phyloP scores from a whole-genome alignment of 495 filamentous ascomycete genomes.

The Darksidea phi region DNA sequence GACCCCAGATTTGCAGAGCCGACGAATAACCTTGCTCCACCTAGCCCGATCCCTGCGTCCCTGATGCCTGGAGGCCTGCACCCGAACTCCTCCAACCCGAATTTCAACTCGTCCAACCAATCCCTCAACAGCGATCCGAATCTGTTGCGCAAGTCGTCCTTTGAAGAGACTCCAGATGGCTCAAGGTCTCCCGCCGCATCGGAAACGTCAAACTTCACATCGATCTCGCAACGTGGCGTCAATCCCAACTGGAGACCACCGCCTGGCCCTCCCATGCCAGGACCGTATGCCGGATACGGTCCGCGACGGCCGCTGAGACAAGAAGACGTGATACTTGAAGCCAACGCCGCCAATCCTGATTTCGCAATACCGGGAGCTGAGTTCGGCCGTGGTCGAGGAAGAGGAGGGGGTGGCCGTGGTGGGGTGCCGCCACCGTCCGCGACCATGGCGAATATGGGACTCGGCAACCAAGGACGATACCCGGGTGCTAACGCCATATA shows the following conservation, averaged over 20 bases:
- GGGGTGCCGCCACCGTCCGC: neutral
- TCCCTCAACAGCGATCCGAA: conserved; percentile 20
- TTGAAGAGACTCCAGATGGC: conserved; percentile 64
- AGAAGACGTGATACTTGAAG: conserved; percentile 36
- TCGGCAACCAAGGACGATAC: conserved; percentile 32
- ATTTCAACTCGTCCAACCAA: conserved; percentile 25
- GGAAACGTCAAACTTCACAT: conserved; percentile 78
- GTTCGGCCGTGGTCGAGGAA: conserved; percentile 23
- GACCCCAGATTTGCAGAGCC: conserved; percentile 77
- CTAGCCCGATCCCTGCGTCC: conserved; percentile 37
- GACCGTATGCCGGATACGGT: conserved; percentile 29
- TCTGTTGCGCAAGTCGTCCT: conserved; percentile 38
- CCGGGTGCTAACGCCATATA: conserved; percentile 30
- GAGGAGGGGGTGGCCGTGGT: conserved; percentile 16
- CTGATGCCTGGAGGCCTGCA: conserved; percentile 36
- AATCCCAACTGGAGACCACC: conserved; percentile 80
- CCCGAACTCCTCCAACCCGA: conserved; percentile 15
- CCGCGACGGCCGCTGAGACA: conserved; percentile 25
- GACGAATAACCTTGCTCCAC: conserved; percentile 23
- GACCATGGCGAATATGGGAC: conserved; percentile 10
- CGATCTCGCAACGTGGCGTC: conserved; percentile 77
- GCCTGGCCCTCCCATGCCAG: conserved; percentile 31
- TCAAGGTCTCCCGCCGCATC: conserved; percentile 72
- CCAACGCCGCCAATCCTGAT: conserved; percentile 37
- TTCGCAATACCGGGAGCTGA: conserved; percentile 34